Evolutionary conservation across 2,329 filamentous ascomycete species (phyloP), one percentile per base, ranked within the genome.

Genomic region (Fusarium nygamai): DNA sequence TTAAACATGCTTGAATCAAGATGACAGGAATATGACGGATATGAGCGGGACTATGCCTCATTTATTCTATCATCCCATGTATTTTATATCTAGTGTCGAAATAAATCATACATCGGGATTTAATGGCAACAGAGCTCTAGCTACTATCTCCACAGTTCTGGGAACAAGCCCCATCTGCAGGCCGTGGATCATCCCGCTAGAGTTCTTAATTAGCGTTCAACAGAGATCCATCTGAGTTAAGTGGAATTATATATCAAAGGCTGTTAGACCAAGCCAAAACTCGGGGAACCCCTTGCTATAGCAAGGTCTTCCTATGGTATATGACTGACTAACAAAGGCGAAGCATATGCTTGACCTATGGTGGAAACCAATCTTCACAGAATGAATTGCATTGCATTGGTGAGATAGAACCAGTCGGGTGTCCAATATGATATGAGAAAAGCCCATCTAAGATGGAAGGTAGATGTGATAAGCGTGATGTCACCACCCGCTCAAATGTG

Each of bases 391-490:
- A 36, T 29, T 19, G 29, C 27, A 27, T 38, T 44, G 22, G 27
- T 22, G n/a, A 51, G 38, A 41, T n/a, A 22, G 24, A 36, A 24
- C 16, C 24, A 39, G 34, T 36, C 16, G 17, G 16, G 34, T 31
- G 12, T 39, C 41, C 27, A 43, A 20, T 43, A 27, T 34, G 27
- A 47, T 39, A 48, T 38, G 12, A 41, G 29, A 38, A 38, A 38
- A n/a, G 6, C 24, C 27, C 5, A 34, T 36, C 33, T 14, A 38
- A 34, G 33, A n/a, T 6, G n/a, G 41, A 20, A 8, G 31, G 46
- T 41, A 34, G n/a, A 47, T 54, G 39, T 66, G 65, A 47, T 56
- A 61, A 69, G 58, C 46, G 71, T 73, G 67, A 73, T 73, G 67
- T 73, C 71, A 73, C 59, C 54, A 48, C 31, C 63, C 51, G 36